Base-by-base conservation (phyloP, 2,329 filamentous ascomycete species). In the Trichothecium sympodiale region DNA sequence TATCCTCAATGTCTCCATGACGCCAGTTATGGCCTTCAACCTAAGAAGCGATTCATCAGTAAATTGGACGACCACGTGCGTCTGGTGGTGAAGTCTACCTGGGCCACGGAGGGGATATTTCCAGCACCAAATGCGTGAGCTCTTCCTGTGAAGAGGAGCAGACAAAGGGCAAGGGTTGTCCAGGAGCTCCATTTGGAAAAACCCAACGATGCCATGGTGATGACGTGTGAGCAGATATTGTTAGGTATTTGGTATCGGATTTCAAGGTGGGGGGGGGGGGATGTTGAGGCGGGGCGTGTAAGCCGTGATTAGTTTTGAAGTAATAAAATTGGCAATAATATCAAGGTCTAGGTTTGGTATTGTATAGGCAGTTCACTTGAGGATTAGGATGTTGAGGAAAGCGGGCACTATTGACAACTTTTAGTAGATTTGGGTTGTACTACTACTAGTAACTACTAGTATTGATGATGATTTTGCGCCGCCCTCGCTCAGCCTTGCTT, bases 1-100 rank as follows among this genome's bases (percentile, higher is more conserved):
- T 77, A 56, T 89, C 84, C 62, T 87, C 81, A 43, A 87, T 86
- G 53, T 87, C 82, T 57, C 77, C 77, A 67, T 82, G 77, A 31
- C 77, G 71, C 70, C 76, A 82, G 54, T 82, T 82, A 53, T 71
- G 65, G 13, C 78, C 78, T 52, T 83, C 78, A 36, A 80, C 69
- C 58, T 77, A 61, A 25, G 13, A 39, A 35, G 33, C 23, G 17
- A 15, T 15, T 34, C 7, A 35, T 18, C 6, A 7, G 5, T 9
- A 32, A 28, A 26, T 5, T 15, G 8, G n/a, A n/a, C n/a, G n/a
- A n/a, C 13, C 3, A n/a, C 8, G 8, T 8, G 16, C 10, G 8
- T 15, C 8, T 17, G 8, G 33, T 13, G 14, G 18, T 53, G 43
- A 6, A 18, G 40, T 50, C n/a, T 38, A 62, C 61, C 53, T 65